phyloP scores from a whole-genome alignment of 208 protist genomes.

The Wallacemonas collosoma region DNA sequence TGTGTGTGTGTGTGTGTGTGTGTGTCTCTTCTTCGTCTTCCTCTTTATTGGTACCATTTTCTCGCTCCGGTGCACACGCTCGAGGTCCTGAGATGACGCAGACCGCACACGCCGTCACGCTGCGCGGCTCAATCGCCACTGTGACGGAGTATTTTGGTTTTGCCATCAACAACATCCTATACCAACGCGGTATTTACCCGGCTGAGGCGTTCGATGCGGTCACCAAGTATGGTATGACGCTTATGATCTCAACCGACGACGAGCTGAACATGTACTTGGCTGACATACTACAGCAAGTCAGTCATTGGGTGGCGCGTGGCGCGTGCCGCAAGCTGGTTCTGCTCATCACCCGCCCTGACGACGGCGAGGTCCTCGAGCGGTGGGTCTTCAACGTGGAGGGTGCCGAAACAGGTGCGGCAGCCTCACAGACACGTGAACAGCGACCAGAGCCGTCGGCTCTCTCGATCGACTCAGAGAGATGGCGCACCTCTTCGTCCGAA shows the following conservation, averaged over 20 bases:
- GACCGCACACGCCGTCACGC: constrained; percentile 86
- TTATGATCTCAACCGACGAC: constrained; percentile 95
- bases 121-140: constrained; percentile 96
- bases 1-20: neutral
- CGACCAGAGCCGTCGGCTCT: neutral
- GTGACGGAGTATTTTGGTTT: constrained; percentile 98
- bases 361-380: constrained; percentile 87
- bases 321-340: constrained; percentile 95
- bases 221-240: constrained; percentile 95
- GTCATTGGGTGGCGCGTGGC: constrained; percentile 89
- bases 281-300: constrained; percentile 94
- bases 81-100: constrained; percentile 33
- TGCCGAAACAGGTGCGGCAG: neutral
- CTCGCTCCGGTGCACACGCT: no score
- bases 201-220: constrained; percentile 94
- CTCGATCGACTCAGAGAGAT: constrained; percentile 10
- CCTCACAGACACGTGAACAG: neutral
- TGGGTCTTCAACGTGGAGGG: constrained; percentile 95
- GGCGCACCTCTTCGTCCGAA: constrained; percentile 10
- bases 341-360: constrained; percentile 77
- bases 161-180: constrained; percentile 94
- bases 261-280: constrained; percentile 95
- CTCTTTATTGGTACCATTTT: neutral
- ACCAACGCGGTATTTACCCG: constrained; percentile 98
- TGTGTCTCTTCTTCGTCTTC: constrained; percentile 6